Evolutionary conservation across 768 basidiomycete genomes (phyloP), one percentile per base, ranked within the genome.

Genomic region (Leccinum broughii): DNA sequence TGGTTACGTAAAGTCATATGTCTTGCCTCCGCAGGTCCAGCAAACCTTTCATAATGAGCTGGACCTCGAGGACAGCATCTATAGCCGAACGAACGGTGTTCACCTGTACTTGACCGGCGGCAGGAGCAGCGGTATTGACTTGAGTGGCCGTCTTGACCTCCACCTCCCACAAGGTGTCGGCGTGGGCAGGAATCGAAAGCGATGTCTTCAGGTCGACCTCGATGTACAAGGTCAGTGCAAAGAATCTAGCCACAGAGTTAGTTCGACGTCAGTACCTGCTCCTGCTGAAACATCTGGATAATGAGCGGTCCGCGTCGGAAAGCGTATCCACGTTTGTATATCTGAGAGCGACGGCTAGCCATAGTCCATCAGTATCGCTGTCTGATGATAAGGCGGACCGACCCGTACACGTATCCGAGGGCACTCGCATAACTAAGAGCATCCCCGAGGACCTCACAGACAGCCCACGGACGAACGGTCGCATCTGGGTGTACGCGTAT

Each of bases 221-320:
- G 59, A 49, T 20, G 39, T 24, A 44, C 51, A 60, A 49, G 56
- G 51, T 64, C 13, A 64, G 63, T 56, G 11, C 54, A 57, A 54
- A 26, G 30, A 17, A 44, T n/a, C 34, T 39, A 24, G 9, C 26
- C 51, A 55, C 20, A 10, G 7, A 54, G 34, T 64, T 44, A 28
- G 28, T 7, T 50, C 30, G 68, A 58, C 14, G 17, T n/a, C 8
- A 11, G 57, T 72, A 87, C 91, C 77, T 89, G 86, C 74, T 92
- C 92, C 73, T 92, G 89, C 72, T 92, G 90, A 71, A 89, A 91
- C 86, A 93, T 90, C 62, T 88, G 83, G 57, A 93, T 90, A 15
- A 89, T 78, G 13, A 93, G 77, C 17, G 78, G 69, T 2, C 90
- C 91, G 58, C 88, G 77, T 30, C 88, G 79, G 70, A 93, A 93